Conservation (phyloP, 202 grass and related monocot species). For the Digitaria exilis region DNA sequence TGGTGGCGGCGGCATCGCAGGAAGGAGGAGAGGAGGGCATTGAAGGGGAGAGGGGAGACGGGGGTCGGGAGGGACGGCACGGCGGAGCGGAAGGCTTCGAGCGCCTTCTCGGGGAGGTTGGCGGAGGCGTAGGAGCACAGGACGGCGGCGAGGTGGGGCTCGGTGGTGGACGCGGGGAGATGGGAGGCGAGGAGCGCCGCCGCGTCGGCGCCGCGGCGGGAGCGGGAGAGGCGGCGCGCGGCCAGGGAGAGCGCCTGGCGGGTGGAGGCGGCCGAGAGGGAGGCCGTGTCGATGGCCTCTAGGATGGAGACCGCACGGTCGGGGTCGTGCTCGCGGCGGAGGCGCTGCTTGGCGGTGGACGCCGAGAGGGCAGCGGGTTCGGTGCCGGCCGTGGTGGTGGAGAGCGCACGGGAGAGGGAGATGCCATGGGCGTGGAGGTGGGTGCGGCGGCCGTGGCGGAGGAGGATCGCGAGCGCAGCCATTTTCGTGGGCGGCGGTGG, state of each 20-base stretch:
- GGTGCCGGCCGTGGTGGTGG: not conserved
- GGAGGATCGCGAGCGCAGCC: constrained; percentile 42
- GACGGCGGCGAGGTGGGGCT: constrained; percentile 64
- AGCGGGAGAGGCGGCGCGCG: constrained; percentile 60
- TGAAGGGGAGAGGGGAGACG: constrained; percentile 61
- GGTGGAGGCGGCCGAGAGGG: constrained; percentile 47
- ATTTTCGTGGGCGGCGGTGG: constrained; percentile 38
- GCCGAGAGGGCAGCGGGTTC: constrained; percentile 4
- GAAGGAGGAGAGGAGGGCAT: constrained; percentile 72
- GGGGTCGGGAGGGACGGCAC: constrained; percentile 35
- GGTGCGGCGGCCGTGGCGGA: constrained; percentile 38
- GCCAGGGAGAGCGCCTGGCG: constrained; percentile 65
- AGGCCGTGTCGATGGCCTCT: constrained; percentile 51
- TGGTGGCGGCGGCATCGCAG: constrained; percentile 51
- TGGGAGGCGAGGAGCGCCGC: constrained; percentile 69
- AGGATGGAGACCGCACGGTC: constrained; percentile 58
- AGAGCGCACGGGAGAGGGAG: constrained; percentile 35
- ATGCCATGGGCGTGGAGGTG: not conserved
- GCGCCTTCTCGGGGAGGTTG: constrained; percentile 54
- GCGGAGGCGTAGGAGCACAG: constrained; percentile 69
- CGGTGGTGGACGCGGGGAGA: constrained; percentile 45
- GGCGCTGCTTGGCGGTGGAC: constrained; percentile 35
- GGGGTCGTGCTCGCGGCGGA: constrained; percentile 64
- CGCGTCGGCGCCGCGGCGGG: constrained; percentile 48
- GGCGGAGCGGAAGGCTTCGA: constrained; percentile 52